These are phyloP conservation scores for Lanmaoa rubissima DNA, from an alignment of 768 basidiomycete species.

Conservation along the genomic window DNA sequence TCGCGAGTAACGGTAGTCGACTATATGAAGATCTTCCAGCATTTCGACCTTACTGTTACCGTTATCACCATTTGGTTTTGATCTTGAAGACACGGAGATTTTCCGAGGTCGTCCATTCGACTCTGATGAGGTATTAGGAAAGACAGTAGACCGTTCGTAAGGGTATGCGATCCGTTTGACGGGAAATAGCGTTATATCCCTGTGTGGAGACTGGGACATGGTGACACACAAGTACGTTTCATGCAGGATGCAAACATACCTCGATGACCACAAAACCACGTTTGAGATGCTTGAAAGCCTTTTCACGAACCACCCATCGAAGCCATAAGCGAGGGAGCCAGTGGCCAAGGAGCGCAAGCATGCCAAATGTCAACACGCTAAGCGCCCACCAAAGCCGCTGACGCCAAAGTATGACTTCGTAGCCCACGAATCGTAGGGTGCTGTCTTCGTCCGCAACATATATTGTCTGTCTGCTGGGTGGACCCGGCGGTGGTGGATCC, in stretches of 20 bases:
- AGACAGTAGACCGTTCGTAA: slow-evolving; percentile 78
- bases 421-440: slow-evolving; percentile 84
- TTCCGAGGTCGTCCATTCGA: slow-evolving; percentile 27
- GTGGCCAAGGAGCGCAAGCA: slow-evolving; percentile 77
- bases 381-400: slow-evolving; percentile 67
- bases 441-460: slow-evolving; percentile 88
- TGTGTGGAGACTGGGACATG: slow-evolving; percentile 68
- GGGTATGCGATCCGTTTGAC: slow-evolving; percentile 69
- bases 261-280: slow-evolving; percentile 86
- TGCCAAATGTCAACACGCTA: slow-evolving; percentile 67
- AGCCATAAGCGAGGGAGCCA: slow-evolving; percentile 96
- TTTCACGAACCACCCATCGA: slow-evolving; percentile 79
- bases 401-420: slow-evolving; percentile 64
- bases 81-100: slow-evolving; percentile 22
- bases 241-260: slow-evolving; percentile 46
- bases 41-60: slow-evolving; percentile 33
- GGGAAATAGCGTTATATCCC: slow-evolving; percentile 76
- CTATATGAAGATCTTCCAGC: slow-evolving; percentile 56
- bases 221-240: slow-evolving; percentile 22
- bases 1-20: slow-evolving; percentile 92
- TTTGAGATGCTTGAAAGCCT: slow-evolving; percentile 68
- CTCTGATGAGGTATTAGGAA: slow-evolving; percentile 43
- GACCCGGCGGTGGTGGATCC: slow-evolving; percentile 74
- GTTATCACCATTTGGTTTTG: slow-evolving; percentile 34
- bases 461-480: slow-evolving; percentile 82